Base-by-base conservation (phyloP, 345 rosid genomes). In the Barbarea vulgaris region DNA sequence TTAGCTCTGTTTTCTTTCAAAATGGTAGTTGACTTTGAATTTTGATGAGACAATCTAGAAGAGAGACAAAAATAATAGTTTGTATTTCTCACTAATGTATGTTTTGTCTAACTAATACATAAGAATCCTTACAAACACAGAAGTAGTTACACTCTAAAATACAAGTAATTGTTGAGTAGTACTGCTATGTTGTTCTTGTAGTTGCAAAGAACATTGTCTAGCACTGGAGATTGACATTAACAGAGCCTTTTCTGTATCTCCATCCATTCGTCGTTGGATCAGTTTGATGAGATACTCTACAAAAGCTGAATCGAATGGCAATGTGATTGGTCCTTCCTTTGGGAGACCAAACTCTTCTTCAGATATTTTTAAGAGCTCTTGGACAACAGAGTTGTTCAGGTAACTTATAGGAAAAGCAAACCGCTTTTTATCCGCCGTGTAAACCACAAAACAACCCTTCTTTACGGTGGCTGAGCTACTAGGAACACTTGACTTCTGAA, bases 281-380 rank as follows among this genome's bases (percentile, higher is more conserved):
- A 55, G 4, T 4, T 22, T 76, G 47, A 81, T 62, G 2, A 15
- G 9, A 64, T 28, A 28, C 54, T 36, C 7, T 13, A 60, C 7
- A 6, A 18, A 37, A 15, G 11, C 9, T 9, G 1, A 60, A 34
- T 0, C 46, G 5, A 41, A 41, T 13, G 46, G 46, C 46, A 41
- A 41, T 15, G 5, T 12, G 3, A 41, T 9, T 9, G 5, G 53
- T 47, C 53, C 21, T 5, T 4, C 15, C 1, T 14, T 7, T 5
- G 34, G 34, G 34, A 31, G 8, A 9, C 34, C 80, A 22, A 76
- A 79, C 55, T 81, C 84, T 70, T 84, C 81, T 60, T 74, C 84
- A 6, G 81, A 70, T 37, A 81, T 79, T 18, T 19, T 74, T 28
- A 81, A 58, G 52, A 84, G 74, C 24, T 79, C 76, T 63, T 61